phyloP scores from a whole-genome alignment of 2,329 filamentous ascomycete species.

The Apiospora saccharicola region DNA sequence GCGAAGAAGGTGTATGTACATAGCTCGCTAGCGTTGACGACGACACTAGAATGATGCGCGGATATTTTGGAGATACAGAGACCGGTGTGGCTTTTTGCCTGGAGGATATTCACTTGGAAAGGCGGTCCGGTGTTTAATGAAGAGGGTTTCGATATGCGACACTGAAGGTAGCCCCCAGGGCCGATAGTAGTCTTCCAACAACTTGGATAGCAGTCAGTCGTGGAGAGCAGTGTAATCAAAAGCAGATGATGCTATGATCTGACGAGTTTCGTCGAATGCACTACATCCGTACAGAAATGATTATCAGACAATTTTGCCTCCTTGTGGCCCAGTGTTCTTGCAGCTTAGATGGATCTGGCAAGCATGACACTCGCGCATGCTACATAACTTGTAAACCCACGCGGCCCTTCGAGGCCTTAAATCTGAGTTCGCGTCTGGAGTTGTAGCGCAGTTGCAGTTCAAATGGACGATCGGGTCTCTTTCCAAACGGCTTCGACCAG shows the following conservation, averaged over 20 bases:
- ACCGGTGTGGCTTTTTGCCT: constrained; percentile 15
- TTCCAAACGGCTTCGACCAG: constrained; percentile 21
- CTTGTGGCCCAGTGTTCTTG: background rate
- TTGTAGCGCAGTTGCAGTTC: constrained; percentile 14
- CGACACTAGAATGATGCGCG: constrained; percentile 1
- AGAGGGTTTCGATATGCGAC: background rate
- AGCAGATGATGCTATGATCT: background rate
- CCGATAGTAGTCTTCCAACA: background rate
- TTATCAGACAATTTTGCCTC: background rate
- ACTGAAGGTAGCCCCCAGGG: background rate
- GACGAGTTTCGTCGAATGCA: background rate
- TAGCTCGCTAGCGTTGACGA: constrained; percentile 20
- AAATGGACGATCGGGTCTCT: constrained; percentile 21
- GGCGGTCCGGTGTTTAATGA: constrained; percentile 6
- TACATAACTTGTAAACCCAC: background rate
- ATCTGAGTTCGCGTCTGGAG: constrained; percentile 7
- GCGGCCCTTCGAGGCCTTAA: constrained; percentile 1
- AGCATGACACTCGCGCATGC: background rate
- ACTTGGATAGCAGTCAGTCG: background rate
- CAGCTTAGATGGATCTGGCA: background rate
- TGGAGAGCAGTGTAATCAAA: background rate
- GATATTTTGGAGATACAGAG: background rate
- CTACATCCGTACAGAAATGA: background rate
- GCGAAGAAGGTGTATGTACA: background rate
- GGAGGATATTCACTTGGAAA: background rate